Percentiles rank a stretch among this genome's conserved stretches.
phyloP scores from a whole-genome alignment of 1,284 basidiomycete species.

The Mycena sp. region DNA sequence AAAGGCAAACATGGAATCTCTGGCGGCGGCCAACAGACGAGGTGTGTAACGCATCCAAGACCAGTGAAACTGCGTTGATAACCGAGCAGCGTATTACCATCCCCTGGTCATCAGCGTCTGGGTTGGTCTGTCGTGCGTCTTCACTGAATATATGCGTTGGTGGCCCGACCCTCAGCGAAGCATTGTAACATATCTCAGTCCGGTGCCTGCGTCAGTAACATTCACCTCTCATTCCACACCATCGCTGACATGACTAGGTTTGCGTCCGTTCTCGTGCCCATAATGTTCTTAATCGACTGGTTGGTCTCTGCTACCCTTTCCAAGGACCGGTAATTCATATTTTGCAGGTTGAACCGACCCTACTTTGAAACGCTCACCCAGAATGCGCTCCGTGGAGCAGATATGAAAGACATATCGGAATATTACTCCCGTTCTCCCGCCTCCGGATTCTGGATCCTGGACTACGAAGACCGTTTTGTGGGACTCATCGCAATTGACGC shows the following conservation, averaged over 20 bases:
- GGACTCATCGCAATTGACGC: conserved; percentile 80
- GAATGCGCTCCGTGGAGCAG: conserved; percentile 62
- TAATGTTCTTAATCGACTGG: conserved; percentile 80
- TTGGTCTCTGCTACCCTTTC: conserved; percentile 41
- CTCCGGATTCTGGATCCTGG: conserved; percentile 76
- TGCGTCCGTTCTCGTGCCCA: conserved; percentile 67
- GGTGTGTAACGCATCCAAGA: conserved; percentile 46
- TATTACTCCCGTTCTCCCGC: conserved; percentile 71
- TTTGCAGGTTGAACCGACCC: conserved; percentile 72
- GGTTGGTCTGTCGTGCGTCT: conserved; percentile 63
- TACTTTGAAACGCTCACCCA: conserved; percentile 68
- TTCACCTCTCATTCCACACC: background rate
- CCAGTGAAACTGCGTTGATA: background rate
- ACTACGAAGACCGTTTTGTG: conserved; percentile 66
- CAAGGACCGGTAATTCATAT: background rate
- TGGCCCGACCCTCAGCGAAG: conserved; percentile 62
- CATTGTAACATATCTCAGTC: conserved; percentile 60
- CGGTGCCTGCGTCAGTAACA: conserved; percentile 61
- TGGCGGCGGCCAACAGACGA: conserved; percentile 74
- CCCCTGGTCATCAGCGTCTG: conserved; percentile 68
- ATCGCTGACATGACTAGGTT: conserved; percentile 14
- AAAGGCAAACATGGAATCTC: conserved; percentile 74
- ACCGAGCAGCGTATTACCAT: conserved; percentile 63
- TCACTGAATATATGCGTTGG: conserved; percentile 71
- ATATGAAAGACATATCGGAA: conserved; percentile 60